Percentiles rank a stretch among this genome's conserved stretches.
Evolutionary conservation across 2,329 filamentous ascomycete genomes (phyloP).

Genomic region (Hysterium pulicare): DNA sequence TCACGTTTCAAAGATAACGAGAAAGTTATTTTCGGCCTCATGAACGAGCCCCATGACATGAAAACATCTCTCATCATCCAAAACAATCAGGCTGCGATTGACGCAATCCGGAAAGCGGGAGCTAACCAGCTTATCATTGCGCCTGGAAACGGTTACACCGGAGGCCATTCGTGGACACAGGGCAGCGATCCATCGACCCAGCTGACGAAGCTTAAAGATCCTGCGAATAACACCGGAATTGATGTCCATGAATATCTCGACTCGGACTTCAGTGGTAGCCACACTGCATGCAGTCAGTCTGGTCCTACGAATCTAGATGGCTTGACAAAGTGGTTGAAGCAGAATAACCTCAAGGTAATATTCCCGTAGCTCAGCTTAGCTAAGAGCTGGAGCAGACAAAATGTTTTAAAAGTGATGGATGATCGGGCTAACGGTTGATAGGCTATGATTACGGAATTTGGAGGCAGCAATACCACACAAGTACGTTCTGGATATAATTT

Average conservation of each 20-base stretch:
- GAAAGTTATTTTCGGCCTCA: conserved; percentile 28
- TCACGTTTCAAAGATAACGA: conserved; percentile 44
- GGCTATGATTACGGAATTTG: conserved; percentile 52
- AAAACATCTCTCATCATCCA: conserved; percentile 43
- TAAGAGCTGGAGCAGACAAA: too few species aligned
- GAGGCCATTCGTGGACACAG: conserved; percentile 48
- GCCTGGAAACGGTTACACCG: conserved; percentile 50
- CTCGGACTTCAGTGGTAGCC: conserved; percentile 45
- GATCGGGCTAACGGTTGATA: not conserved
- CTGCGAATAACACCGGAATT: conserved; percentile 48
- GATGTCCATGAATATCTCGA: conserved; percentile 54
- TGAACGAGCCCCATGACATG: conserved; percentile 51
- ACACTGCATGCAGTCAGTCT: conserved; percentile 42
- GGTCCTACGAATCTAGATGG: conserved; percentile 40
- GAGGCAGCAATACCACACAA: conserved; percentile 39
- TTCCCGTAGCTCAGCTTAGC: not conserved
- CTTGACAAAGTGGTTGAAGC: conserved; percentile 47
- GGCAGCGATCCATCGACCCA: not conserved
- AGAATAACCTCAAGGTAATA: conserved; percentile 40
- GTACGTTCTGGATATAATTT: not conserved
- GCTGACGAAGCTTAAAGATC: conserved; percentile 39
- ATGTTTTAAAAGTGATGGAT: not conserved
- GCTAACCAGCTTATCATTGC: conserved; percentile 49
- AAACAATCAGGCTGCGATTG: conserved; percentile 49
- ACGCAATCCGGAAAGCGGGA: conserved; percentile 43